phyloP scores from a whole-genome alignment of 2,329 filamentous ascomycete species.

The Xylaria sp. region DNA sequence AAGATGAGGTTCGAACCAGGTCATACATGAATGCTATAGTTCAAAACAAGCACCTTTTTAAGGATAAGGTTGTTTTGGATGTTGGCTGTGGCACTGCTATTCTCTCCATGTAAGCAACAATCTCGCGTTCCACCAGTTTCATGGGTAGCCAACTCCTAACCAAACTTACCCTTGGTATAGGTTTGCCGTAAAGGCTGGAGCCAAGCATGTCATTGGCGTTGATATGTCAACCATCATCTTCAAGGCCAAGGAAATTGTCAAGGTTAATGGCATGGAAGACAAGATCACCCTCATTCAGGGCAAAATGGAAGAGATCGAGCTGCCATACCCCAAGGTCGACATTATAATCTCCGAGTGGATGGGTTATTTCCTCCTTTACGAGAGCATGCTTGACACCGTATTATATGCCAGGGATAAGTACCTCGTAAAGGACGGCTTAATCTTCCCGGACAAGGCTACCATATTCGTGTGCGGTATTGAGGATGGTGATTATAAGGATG shows the following conservation, averaged over 20 bases:
- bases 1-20: conserved; percentile 96
- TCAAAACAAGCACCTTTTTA: conserved; percentile 95
- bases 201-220: conserved; percentile 98
- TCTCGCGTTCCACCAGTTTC: not conserved
- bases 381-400: conserved; percentile 98
- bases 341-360: conserved; percentile 99
- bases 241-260: conserved; percentile 96
- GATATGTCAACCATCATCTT: conserved; percentile 99
- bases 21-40: conserved; percentile 98
- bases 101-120: conserved; percentile 85
- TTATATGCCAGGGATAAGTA: conserved; percentile 96
- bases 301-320: conserved; percentile 98
- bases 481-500: conserved; percentile 99
- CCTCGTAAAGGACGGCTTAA: conserved; percentile 85
- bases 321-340: conserved; percentile 95
- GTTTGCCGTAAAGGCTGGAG: conserved; percentile 96
- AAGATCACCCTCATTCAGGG: conserved; percentile 98
- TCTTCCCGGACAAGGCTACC: conserved; percentile 98
- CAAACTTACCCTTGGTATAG: conserved; percentile 58
- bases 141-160: conserved; percentile 27
- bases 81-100: conserved; percentile 98
- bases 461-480: conserved; percentile 98
- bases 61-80: conserved; percentile 86
- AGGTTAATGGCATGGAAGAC: conserved; percentile 88
- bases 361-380: conserved; percentile 99